Evolutionary conservation across 192 early-diverging fungal genomes (phyloP).

Genomic region (Coemansia sp.): DNA sequence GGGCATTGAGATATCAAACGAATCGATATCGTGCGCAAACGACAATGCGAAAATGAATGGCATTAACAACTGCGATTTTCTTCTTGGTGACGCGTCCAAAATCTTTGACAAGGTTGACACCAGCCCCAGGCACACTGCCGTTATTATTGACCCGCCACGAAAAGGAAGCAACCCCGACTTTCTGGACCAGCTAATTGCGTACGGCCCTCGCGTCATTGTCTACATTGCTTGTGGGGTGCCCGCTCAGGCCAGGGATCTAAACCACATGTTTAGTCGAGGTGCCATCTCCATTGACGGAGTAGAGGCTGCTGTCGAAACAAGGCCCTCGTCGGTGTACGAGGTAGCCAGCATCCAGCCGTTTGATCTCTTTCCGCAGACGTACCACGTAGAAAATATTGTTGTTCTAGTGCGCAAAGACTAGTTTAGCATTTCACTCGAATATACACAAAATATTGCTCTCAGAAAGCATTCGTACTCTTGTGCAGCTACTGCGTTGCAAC

Average conservation of each 20-base stretch:
- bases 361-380: conserved; percentile 72
- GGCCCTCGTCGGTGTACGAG: conserved; percentile 53
- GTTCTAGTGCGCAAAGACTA: conserved; percentile 54
- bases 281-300: conserved; percentile 28
- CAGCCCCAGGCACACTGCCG: conserved; percentile 51
- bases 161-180: conserved; percentile 64
- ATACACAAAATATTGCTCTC: neutral
- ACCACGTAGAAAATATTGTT: conserved; percentile 63
- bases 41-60: conserved; percentile 59
- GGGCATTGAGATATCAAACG: conserved; percentile 63
- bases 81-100: conserved; percentile 56
- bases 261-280: conserved; percentile 50
- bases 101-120: conserved; percentile 57
- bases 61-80: conserved; percentile 54
- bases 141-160: conserved; percentile 72
- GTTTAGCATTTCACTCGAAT: neutral
- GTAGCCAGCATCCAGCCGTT: conserved; percentile 61
- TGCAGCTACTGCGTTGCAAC: no score
- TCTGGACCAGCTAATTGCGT: conserved; percentile 61
- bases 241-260: conserved; percentile 58
- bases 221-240: conserved; percentile 69
- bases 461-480: no score
- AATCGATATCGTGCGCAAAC: conserved; percentile 60
- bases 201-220: conserved; percentile 63
- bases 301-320: conserved; percentile 4